A percentile compares a stretch with the other conserved stretches of the same genome.
phyloP scores from a whole-genome alignment of 768 basidiomycete species.

The Rhizopogon vesiculosus region DNA sequence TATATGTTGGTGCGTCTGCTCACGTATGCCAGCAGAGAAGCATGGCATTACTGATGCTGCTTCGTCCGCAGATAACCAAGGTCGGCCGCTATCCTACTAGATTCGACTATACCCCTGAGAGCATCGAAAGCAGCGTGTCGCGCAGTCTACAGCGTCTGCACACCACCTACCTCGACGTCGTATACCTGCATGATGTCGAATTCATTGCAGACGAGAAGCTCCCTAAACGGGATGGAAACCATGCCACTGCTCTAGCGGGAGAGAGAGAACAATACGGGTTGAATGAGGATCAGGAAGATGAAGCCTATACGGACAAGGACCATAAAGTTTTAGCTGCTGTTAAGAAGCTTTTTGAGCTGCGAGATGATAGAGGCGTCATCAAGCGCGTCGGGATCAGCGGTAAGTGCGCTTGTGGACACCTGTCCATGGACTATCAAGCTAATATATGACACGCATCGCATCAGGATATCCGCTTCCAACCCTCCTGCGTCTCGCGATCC shows the following conservation, averaged over 20 bases:
- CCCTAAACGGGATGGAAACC: slow-evolving; percentile 51
- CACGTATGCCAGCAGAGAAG: no score
- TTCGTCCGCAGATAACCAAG: slow-evolving; percentile 65
- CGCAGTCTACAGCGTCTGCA: slow-evolving; percentile 65
- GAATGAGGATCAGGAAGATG: slow-evolving; percentile 48
- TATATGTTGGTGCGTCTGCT: slow-evolving; percentile 57
- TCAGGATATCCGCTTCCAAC: slow-evolving; percentile 79
- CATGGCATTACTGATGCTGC: neutral
- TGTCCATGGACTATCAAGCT: neutral
- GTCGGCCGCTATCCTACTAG: slow-evolving; percentile 65
- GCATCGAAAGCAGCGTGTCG: slow-evolving; percentile 60
- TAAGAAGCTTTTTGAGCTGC: slow-evolving; percentile 57
- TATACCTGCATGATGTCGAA: slow-evolving; percentile 85
- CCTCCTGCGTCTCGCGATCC: slow-evolving; percentile 75
- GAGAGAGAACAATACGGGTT: slow-evolving; percentile 66
- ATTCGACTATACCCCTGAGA: slow-evolving; percentile 72
- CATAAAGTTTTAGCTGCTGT: slow-evolving; percentile 65
- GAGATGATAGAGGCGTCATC: slow-evolving; percentile 63
- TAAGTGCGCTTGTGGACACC: slow-evolving; percentile 19
- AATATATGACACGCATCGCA: neutral
- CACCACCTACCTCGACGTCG: slow-evolving; percentile 74
- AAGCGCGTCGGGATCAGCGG: slow-evolving; percentile 78
- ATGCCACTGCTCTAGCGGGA: slow-evolving; percentile 45
- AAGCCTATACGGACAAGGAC: slow-evolving; percentile 65
- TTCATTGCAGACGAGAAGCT: slow-evolving; percentile 55